Conservation (phyloP, 345 rosid species). For the Eucalyptus albens region DNA sequence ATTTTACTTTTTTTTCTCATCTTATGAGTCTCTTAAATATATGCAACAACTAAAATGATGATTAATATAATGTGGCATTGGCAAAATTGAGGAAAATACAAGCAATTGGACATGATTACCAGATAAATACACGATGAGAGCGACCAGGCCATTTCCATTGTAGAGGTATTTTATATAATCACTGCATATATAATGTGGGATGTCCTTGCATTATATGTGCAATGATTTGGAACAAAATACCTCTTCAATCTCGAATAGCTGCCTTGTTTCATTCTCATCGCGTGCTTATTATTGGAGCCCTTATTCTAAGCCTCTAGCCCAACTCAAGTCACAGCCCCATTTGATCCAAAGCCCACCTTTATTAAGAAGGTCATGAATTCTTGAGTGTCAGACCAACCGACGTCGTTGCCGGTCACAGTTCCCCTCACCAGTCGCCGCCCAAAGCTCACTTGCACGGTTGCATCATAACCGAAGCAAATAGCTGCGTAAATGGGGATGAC, state of each 20-base stretch:
- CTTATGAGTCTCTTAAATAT: neutral
- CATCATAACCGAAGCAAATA: neutral
- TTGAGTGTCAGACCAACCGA: neutral
- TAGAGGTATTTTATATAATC: neutral
- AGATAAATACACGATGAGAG: neutral
- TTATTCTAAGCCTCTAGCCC: neutral
- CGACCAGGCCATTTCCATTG: neutral
- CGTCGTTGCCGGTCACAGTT: neutral
- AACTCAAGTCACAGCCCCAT: neutral
- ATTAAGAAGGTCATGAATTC: neutral
- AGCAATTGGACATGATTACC: neutral
- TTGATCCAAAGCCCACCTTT: neutral
- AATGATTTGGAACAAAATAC: neutral
- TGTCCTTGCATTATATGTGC: neutral
- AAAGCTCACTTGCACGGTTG: neutral
- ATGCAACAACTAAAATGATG: neutral
- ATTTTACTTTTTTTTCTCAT: neutral
- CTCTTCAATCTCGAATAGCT: neutral
- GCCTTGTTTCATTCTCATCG: neutral
- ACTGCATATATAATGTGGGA: neutral
- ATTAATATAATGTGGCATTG: neutral
- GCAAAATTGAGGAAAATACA: too few species aligned
- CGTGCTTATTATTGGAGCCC: neutral
- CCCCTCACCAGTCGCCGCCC: neutral
- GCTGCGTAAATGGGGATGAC: neutral